Evolutionary conservation across 202 grass and related monocot species (phyloP), one percentile per base, ranked within the genome.

Genomic region (Zizania palustris): DNA sequence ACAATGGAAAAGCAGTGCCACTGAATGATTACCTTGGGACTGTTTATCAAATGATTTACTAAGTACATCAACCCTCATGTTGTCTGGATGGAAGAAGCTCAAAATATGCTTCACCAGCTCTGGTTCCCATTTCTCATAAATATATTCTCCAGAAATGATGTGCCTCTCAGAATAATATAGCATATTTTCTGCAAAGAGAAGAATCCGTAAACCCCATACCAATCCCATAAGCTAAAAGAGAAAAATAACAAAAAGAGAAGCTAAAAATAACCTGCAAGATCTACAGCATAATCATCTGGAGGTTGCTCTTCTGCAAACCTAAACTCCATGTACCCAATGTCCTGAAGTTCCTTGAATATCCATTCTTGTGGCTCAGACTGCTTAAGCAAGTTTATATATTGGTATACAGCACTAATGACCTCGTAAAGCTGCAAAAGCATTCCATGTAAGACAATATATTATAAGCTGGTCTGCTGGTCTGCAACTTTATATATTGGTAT

Each of bases 301-400:
- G 95, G 87, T 85, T 98, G 95, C 71, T 98, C 95, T 85, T 94
- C 95, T 67, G 95, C 95, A 77, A 98, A 98, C 81, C 87, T 92
- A 70, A 98, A 98, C 11, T 98, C 95, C 91, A 98, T 86, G 80
- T 94, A 88, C 59, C 89, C 95, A 79, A 94, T 88, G 50, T 94
- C 88, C 80, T 98, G 91, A 46, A 94, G 87, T 88, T 98, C 95
- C 78, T 88, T 98, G 81, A 97, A 97, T 80, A 97, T 88, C 95
- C 89, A 98, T 74, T 98, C 91, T 90, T 98, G 95, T 3, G 87
- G 89, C 45, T 91, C 90, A 71, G 89, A 83, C 80, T 92, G 86
- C 57, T 80, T 79, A 75, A 94, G 80, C 73, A 94, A 67, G 51
- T 92, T 88, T 60, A 98, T 84, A 79, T 94, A 98, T 57, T 98